These are phyloP conservation scores for Fusarium xyrophilum DNA, from an alignment of 2,329 filamentous ascomycete species.

Conservation along the genomic window DNA sequence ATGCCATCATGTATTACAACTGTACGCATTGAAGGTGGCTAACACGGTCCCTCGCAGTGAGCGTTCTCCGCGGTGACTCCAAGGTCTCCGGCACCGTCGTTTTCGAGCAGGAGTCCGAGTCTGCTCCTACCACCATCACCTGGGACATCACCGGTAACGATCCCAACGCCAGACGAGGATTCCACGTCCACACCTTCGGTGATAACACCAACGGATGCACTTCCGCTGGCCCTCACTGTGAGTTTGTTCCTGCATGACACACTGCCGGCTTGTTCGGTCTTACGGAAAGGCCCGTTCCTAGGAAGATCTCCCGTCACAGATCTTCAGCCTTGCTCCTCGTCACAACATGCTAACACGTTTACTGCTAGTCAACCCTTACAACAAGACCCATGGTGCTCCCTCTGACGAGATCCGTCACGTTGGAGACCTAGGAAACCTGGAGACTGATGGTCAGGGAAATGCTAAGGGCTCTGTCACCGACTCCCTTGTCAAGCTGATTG, in stretches of 20 bases:
- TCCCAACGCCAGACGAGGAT: constrained; percentile 92
- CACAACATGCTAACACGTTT: constrained; percentile 15
- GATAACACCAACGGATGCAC: constrained; percentile 99
- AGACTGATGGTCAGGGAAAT: constrained; percentile 92
- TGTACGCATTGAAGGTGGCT: constrained; percentile 23
- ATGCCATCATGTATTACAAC: background rate
- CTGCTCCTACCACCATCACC: constrained; percentile 80
- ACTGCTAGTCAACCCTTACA: constrained; percentile 85
- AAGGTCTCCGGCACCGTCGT: constrained; percentile 91
- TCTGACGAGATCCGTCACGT: constrained; percentile 87
- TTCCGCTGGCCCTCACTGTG: constrained; percentile 96
- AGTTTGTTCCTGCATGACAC: constrained; percentile 47
- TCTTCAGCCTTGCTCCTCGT: background rate
- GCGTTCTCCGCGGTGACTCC: constrained; percentile 96
- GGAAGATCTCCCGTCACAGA: background rate
- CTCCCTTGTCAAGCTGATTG: constrained; percentile 92
- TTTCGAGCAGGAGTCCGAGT: constrained; percentile 92
- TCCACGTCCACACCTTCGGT: constrained; percentile 98
- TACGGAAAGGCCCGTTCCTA: background rate
- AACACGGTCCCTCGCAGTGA: constrained; percentile 65
- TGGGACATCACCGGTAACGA: constrained; percentile 95
- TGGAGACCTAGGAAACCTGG: constrained; percentile 96
- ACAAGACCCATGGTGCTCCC: constrained; percentile 91
- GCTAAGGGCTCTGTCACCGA: constrained; percentile 81
- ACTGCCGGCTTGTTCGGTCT: background rate